Base-by-base conservation (phyloP, 1,284 basidiomycete genomes). In the Jaminaea rosea region DNA sequence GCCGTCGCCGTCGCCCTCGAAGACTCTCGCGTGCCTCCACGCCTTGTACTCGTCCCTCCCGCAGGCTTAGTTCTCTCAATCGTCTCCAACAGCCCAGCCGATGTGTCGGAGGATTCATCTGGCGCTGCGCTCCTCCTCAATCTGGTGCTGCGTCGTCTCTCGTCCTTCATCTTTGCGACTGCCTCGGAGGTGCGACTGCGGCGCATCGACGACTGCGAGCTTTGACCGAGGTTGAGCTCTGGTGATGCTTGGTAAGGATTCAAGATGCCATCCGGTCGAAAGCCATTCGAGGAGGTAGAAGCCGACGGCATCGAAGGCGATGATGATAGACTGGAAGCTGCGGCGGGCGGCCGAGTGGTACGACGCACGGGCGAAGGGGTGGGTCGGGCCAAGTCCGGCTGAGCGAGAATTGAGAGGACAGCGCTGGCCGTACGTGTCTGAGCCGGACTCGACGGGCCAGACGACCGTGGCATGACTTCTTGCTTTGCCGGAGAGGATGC, bases 111-210 rank as follows among this genome's bases (percentile, higher is more conserved):
- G 19, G 42, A 42, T 21, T 27, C 32, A 36, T 8, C n/a, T 31
- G n/a, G n/a, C n/a, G 19, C 26, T 26, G 21, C 44, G 24, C 42
- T 47, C 45, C 26, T 51, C 49, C 26, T 44, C 32, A 42, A 49
- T 17, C 27, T 26, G 17, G 19, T 49, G 44, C 49, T 44, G 44
- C 44, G 44, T 44, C 42, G 49, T 41, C 31, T 17, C 44, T 42
- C 39, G 15, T 42, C 39, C 39, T 42, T 42, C 39, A 42, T 42
- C 39, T 42, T 42, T 11, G 19, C 39, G 11, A 42, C 39, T 17
- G 39, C 39, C 39, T 42, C 15, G 17, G 13, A 13, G 19, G 39
- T 42, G 19, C 39, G 39, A 15, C 15, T 17, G 6, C 11, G n/a
- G 9, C 34, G n/a, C 19, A 23, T 11, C 6, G 39, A 24, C 39